These are phyloP conservation scores for Annulohypoxylon nitens DNA, from an alignment of 495 filamentous ascomycete genomes.

Conservation along the genomic window DNA sequence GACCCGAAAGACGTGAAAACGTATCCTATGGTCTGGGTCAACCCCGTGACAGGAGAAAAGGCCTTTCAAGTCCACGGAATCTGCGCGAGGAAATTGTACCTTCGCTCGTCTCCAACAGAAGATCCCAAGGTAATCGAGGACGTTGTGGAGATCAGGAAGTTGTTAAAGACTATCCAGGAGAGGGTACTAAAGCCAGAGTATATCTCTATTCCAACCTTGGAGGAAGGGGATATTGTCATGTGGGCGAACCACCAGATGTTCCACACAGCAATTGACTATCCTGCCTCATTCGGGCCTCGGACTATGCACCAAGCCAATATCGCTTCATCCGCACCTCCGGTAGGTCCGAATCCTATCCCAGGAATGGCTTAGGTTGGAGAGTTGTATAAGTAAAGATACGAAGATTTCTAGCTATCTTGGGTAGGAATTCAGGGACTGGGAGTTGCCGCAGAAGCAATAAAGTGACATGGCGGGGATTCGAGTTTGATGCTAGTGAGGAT, in stretches of 20 bases:
- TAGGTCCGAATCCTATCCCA: constrained; percentile 37
- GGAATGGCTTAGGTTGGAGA: constrained; percentile 7
- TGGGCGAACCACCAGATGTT: constrained; percentile 56
- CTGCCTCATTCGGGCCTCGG: constrained; percentile 48
- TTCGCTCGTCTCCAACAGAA: constrained; percentile 48
- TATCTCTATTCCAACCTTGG: constrained; percentile 45
- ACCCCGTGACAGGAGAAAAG: constrained; percentile 56
- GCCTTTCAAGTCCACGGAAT: constrained; percentile 58
- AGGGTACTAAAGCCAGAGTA: constrained; percentile 47
- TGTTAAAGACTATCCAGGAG: constrained; percentile 44
- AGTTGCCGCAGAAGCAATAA: background rate
- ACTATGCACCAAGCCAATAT: constrained; percentile 58
- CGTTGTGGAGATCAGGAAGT: constrained; percentile 49
- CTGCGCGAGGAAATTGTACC: constrained; percentile 55
- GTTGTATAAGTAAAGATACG: background rate
- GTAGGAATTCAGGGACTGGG: background rate
- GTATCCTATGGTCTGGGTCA: constrained; percentile 60
- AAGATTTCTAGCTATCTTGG: background rate
- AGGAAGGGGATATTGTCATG: constrained; percentile 54
- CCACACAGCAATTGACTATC: constrained; percentile 56
- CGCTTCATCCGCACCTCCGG: constrained; percentile 35
- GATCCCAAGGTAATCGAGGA: constrained; percentile 51
- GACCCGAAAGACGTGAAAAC: constrained; percentile 54
- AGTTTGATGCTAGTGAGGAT: background rate
- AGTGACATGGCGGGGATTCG: background rate